Evolutionary conservation across 495 filamentous ascomycete genomes (phyloP), one percentile per base, ranked within the genome.

Genomic region (Annulohypoxylon stygium): DNA sequence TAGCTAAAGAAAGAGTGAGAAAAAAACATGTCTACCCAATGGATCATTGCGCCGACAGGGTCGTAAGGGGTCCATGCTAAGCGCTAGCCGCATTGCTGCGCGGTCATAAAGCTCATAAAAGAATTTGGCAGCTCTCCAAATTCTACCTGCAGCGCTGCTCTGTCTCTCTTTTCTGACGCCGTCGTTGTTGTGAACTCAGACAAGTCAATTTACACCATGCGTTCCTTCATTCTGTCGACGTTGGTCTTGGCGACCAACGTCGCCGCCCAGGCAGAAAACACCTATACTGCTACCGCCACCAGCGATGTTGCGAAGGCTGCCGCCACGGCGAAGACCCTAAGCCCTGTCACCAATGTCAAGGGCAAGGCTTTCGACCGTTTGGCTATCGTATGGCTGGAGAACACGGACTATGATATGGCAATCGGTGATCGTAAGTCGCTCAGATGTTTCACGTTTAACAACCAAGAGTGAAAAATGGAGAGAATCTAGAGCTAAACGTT

Each of bases 341-440:
- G 86, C 34, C 89, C 90, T 12, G 86, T 85, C 7, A 89, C 87
- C 60, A 79, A 87, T 73, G 88, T 93, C 58, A 71, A 82, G 66
- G 92, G 92, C 60, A 83, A 87, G 69, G 89, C 84, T 1, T 94
- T 93, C 71, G 83, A 93, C 77, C 86, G 89, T 9, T 88, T 92
- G 67, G 85, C 88, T 37, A 85, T 87, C 65, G 88, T 94, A 75
- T 93, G 90, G 89, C 82, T 93, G 12, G 92, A 93, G 81, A 94
- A 93, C 75, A 90, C 88, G 37, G 90, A 93, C 82, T 84, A 82
- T 61, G 74, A 78, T 14, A 82, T 78, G 78, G 81, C 79, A 8
- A 65, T 75, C 25, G 73, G 76, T n/a, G 77, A 81, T 73, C 76
- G 71, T 78, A 66, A 67, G 79, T 68, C 33, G 20, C 25, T 33